Conservation (phyloP, 2,329 filamentous ascomycete species). For the Anthostomella pinea region DNA sequence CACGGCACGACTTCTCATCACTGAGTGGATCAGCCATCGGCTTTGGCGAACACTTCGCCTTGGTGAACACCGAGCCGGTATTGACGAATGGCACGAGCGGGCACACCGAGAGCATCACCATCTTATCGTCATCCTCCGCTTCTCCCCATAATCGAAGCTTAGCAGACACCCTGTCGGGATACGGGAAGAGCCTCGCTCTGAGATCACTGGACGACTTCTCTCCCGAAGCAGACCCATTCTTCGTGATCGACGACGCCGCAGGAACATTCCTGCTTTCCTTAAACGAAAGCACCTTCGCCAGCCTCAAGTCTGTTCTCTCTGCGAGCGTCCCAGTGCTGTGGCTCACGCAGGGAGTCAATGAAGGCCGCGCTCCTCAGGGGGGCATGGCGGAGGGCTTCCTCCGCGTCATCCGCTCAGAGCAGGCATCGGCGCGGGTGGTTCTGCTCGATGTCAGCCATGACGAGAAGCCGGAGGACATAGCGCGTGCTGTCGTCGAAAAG, state of each 20-base stretch:
- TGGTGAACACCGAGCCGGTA: constrained; percentile 1
- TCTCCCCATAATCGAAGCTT: constrained; percentile 2
- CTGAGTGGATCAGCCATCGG: constrained; percentile 5
- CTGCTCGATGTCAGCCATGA: constrained; percentile 19
- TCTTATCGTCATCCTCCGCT: constrained; percentile 5
- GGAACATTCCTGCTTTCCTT: constrained; percentile 14
- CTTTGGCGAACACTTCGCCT: constrained; percentile 11
- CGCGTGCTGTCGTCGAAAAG: constrained; percentile 9
- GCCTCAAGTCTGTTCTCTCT: constrained; percentile 15
- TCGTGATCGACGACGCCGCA: constrained; percentile 20
- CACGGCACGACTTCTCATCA: constrained; percentile 6
- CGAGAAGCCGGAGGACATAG: constrained; percentile 10
- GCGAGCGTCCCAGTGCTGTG: constrained; percentile 15
- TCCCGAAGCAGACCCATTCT: constrained; percentile 4
- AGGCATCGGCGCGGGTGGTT: constrained; percentile 14
- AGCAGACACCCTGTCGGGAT: constrained; percentile 4
- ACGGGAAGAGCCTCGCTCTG: constrained; percentile 5
- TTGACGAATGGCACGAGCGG: neutral
- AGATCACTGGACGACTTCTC: constrained; percentile 8
- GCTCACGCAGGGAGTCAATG: constrained; percentile 21
- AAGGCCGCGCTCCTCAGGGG: constrained; percentile 13
- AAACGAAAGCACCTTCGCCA: constrained; percentile 9
- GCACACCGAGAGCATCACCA: constrained; percentile 1
- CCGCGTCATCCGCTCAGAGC: constrained; percentile 22
- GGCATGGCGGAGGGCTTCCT: constrained; percentile 23